Percentiles rank a stretch among this genome's conserved stretches.
Evolutionary conservation across 768 basidiomycete genomes (phyloP).

Genomic region (Guyanaporus albipodus): DNA sequence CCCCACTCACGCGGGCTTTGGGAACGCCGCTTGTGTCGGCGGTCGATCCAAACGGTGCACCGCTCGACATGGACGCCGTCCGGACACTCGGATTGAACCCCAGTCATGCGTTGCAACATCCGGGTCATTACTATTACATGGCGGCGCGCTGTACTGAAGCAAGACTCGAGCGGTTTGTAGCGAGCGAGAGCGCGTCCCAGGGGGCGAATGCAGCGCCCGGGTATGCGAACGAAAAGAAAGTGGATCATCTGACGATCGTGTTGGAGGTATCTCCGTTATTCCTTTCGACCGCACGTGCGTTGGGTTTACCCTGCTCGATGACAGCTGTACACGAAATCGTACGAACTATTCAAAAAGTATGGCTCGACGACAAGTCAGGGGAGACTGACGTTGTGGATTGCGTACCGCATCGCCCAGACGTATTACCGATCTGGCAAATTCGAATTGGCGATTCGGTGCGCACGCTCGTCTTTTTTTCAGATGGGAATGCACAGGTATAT

Average conservation of each 20-base stretch:
- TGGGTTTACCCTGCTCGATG: not conserved
- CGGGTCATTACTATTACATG: slow-evolving; percentile 84
- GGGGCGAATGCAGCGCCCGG: slow-evolving; percentile 54
- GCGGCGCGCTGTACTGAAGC: slow-evolving; percentile 84
- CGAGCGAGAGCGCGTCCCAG: slow-evolving; percentile 42
- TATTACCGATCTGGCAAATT: slow-evolving; percentile 78
- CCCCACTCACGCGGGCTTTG: slow-evolving; percentile 35
- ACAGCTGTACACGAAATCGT: slow-evolving; percentile 90
- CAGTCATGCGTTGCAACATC: slow-evolving; percentile 78
- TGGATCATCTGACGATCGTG: slow-evolving; percentile 79
- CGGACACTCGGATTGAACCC: slow-evolving; percentile 73
- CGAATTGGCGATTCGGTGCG: slow-evolving; percentile 81
- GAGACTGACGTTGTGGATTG: slow-evolving; percentile 85
- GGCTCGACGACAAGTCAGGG: slow-evolving; percentile 54
- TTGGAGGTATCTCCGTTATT: slow-evolving; percentile 65
- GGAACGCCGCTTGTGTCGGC: slow-evolving; percentile 15
- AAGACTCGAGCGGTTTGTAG: slow-evolving; percentile 63
- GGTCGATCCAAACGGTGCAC: slow-evolving; percentile 15
- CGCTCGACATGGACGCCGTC: slow-evolving; percentile 53
- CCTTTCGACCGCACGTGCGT: not conserved
- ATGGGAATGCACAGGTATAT: not conserved
- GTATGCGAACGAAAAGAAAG: slow-evolving; percentile 85
- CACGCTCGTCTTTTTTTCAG: not conserved
- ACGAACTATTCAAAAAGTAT: slow-evolving; percentile 88
- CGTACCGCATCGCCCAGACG: slow-evolving; percentile 83